phyloP scores from a whole-genome alignment of 768 basidiomycete species.

The Hygrophorus pudorinus region DNA sequence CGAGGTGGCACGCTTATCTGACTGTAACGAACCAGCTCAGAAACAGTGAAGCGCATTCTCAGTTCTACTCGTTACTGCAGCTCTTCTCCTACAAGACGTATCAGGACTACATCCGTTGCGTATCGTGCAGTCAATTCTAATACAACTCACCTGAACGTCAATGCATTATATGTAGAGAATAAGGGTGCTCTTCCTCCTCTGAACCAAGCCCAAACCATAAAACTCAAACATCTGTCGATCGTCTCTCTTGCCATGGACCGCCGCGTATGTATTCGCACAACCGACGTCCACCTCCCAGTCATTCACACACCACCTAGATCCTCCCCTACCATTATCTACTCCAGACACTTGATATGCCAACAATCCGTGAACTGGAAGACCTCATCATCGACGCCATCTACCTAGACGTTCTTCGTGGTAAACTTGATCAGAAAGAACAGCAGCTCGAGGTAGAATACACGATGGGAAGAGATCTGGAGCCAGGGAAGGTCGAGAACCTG shows the following conservation, averaged over 20 bases:
- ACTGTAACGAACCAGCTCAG: slow-evolving; percentile 40
- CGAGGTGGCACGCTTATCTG: slow-evolving; percentile 1
- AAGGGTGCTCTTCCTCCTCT: slow-evolving; percentile 58
- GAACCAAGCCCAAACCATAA: slow-evolving; percentile 64
- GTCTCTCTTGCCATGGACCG: slow-evolving; percentile 71
- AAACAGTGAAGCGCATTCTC: slow-evolving; percentile 51
- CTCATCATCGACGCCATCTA: slow-evolving; percentile 97
- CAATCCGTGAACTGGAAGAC: slow-evolving; percentile 87
- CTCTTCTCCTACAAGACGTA: slow-evolving; percentile 89
- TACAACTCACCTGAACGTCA: neutral
- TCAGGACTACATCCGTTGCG: slow-evolving; percentile 65
- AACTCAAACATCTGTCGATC: slow-evolving; percentile 90
- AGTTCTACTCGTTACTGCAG: slow-evolving; percentile 58
- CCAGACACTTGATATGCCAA: slow-evolving; percentile 59
- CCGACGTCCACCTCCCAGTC: neutral
- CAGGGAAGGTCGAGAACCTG: slow-evolving; percentile 52
- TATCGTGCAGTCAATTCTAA: neutral
- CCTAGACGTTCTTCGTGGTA: slow-evolving; percentile 79
- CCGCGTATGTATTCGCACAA: slow-evolving; percentile 44
- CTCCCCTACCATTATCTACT: slow-evolving; percentile 74
- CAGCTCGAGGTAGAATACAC: slow-evolving; percentile 89
- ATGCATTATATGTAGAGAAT: slow-evolving; percentile 36
- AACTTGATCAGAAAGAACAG: slow-evolving; percentile 86
- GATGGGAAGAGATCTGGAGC: slow-evolving; percentile 86
- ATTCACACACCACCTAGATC: slow-evolving; percentile 36